Evolutionary conservation across 176 grass and related monocot species (phyloP), one percentile per base, ranked within the genome.

Genomic region (Juncus inflexus): DNA sequence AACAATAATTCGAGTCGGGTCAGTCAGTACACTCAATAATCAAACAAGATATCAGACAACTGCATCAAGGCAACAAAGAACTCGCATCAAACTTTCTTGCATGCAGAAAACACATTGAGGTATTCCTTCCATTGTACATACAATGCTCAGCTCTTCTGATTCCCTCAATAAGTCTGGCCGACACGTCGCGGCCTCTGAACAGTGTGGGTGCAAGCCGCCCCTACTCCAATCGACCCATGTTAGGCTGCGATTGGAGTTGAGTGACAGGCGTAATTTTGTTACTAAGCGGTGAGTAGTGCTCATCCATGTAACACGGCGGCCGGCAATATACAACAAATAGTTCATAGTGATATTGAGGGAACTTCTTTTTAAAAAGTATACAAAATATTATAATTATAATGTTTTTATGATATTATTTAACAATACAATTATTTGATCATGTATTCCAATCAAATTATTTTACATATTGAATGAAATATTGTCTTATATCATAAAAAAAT

Each of bases 261-360:
- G 40, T 4, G n/a, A 45, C 3, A 59, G 60, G 50, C 41, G 55
- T 12, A 76, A 40, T 57, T 77, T 77, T 68, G 66, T 28, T 12
- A 77, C 42, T 12, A 77, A 35, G 15, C 12, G 79, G 73, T 10
- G 77, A 35, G 65, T 82, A 82, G 65, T 82, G 79, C 49, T 82
- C 79, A 7, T 82, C 73, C 64, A 63, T 51, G 60, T 76, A 76
- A 58, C 79, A 82, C 2, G 60, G 73, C 1, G 79, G 58, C 63
- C 19, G 59, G 58, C 79, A 81, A 40, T 70, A 54, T 40, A 69
- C 63, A 7, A 47, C 63, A 42, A 81, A 76, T 38, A 76, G 8
- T 13, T 45, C 56, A 38, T 70, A 70, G 42, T 43, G 19, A 28
- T 28, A 28, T 28, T 28, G 19, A 28, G 19, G 19, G 19, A 28